Evolutionary conservation across 768 basidiomycete genomes (phyloP).

Genomic region (Mycena chlorophos): DNA sequence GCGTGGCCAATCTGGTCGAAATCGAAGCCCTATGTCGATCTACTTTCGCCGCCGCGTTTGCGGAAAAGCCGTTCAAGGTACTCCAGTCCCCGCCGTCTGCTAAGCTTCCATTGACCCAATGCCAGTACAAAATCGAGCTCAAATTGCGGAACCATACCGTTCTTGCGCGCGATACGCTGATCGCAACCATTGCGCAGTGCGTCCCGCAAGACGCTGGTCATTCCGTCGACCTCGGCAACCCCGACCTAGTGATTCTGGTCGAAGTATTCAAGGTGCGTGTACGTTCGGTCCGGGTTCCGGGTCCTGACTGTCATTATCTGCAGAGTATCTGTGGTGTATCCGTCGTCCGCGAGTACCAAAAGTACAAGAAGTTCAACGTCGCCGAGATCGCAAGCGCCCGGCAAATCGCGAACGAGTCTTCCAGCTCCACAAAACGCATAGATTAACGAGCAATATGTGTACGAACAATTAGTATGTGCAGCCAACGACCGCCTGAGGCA

Average conservation of each 20-base stretch:
- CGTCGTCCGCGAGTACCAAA: conserved; percentile 71
- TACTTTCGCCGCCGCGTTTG: conserved; percentile 50
- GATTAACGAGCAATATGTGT: not conserved
- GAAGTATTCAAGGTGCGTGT: conserved; percentile 77
- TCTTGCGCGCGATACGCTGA: conserved; percentile 55
- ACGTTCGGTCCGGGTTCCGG: not conserved
- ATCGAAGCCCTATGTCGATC: conserved; percentile 62
- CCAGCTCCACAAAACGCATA: not conserved
- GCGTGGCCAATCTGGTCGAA: conserved; percentile 67
- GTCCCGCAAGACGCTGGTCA: conserved; percentile 60
- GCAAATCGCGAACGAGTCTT: not conserved
- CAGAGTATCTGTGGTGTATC: conserved; percentile 78
- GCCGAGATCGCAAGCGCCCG: conserved; percentile 56
- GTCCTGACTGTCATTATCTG: conserved; percentile 5
- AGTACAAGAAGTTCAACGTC: conserved; percentile 75
- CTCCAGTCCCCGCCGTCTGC: conserved; percentile 40
- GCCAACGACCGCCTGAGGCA: not conserved
- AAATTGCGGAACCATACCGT: conserved; percentile 77
- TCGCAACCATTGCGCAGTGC: conserved; percentile 68
- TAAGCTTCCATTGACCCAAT: not conserved
- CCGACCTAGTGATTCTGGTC: conserved; percentile 73
- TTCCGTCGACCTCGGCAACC: conserved; percentile 64
- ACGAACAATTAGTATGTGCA: not conserved
- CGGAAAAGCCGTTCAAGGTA: conserved; percentile 44
- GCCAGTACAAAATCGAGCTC: conserved; percentile 85